These are phyloP conservation scores for Pseudonectria buxi DNA, from an alignment of 2,329 filamentous ascomycete genomes.

Conservation along the genomic window DNA sequence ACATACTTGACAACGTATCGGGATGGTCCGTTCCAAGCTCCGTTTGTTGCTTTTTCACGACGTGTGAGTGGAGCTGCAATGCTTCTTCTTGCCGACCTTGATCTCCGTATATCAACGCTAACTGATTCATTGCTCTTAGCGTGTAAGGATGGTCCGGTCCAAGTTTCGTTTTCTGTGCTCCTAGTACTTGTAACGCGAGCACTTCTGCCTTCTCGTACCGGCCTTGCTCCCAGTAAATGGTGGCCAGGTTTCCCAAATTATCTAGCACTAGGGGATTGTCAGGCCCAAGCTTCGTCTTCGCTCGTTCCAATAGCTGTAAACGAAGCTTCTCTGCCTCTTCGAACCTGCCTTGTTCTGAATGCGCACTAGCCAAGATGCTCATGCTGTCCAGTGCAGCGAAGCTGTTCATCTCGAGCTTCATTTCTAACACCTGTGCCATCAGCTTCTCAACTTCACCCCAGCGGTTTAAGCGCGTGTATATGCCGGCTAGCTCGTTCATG, in stretches of 20 bases:
- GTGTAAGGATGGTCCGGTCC: background rate
- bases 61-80: background rate
- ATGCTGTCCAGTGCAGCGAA: background rate
- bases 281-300: background rate
- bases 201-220: background rate
- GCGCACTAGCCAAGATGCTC: background rate
- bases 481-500: too few species aligned
- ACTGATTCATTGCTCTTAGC: background rate
- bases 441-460: too few species aligned
- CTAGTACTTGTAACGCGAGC: background rate
- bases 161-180: background rate
- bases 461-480: too few species aligned
- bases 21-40: conserved; percentile 1
- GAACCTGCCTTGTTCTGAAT: background rate
- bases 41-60: background rate
- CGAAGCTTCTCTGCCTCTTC: background rate
- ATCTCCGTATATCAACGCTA: background rate
- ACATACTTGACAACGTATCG: background rate
- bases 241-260: background rate
- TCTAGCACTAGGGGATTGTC: background rate
- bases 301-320: background rate
- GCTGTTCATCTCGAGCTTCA: background rate
- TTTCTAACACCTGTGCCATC: background rate
- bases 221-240: background rate
- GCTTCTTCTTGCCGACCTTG: conserved; percentile 2